Percentiles rank a stretch among this genome's conserved stretches.
Evolutionary conservation across 1,139 yeast species (phyloP).

Genomic region (Williopsis jadinii): DNA sequence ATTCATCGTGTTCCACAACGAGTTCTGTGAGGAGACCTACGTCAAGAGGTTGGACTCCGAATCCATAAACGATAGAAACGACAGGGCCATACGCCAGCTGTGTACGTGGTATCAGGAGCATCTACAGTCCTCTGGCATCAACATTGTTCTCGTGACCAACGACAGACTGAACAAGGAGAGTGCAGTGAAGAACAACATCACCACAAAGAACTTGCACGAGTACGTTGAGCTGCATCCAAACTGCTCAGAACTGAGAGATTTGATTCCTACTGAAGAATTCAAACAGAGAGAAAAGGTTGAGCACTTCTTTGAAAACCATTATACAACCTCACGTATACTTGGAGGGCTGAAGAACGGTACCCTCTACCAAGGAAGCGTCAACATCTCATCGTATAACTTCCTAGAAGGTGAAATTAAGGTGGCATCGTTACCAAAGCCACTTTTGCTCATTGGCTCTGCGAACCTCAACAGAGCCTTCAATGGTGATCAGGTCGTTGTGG

Average conservation of each 20-base stretch:
- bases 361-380: constrained; percentile 76
- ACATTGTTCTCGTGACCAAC: constrained; percentile 64
- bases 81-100: constrained; percentile 77
- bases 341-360: constrained; percentile 90
- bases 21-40: constrained; percentile 70
- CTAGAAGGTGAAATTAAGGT: constrained; percentile 80
- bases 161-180: constrained; percentile 62
- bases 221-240: constrained; percentile 72
- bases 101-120: constrained; percentile 70
- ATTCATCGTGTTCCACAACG: constrained; percentile 89
- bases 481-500: constrained; percentile 89
- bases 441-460: constrained; percentile 75
- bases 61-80: constrained; percentile 83
- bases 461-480: constrained; percentile 86
- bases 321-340: constrained; percentile 72
- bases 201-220: constrained; percentile 50
- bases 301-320: constrained; percentile 68
- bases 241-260: constrained; percentile 70
- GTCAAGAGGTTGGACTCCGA: constrained; percentile 57
- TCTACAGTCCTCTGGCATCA: constrained; percentile 38
- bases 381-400: constrained; percentile 79
- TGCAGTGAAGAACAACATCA: constrained; percentile 49
- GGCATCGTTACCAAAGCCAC: constrained; percentile 72
- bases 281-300: constrained; percentile 33
- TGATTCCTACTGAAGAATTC: constrained; percentile 57